Evolutionary conservation across 106 monocot species (phyloP), one percentile per base, ranked within the genome.

Genomic region (Iris macrosiphon): DNA sequence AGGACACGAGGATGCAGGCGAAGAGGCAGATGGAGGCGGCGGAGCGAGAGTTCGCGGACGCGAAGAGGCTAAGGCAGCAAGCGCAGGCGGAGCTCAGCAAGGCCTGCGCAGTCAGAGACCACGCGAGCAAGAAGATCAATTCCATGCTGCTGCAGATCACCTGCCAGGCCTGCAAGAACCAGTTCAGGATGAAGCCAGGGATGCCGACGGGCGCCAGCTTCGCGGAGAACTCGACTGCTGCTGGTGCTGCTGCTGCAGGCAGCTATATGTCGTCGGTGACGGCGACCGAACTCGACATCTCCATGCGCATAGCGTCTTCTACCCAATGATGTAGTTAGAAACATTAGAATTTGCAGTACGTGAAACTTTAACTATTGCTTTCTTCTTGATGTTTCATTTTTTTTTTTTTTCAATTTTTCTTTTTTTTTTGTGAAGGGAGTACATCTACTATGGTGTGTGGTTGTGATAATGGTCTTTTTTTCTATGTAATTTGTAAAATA

Each of bases 221-320:
- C n/a, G n/a, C n/a, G n/a, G n/a, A n/a, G n/a, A n/a, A n/a, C n/a
- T n/a, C n/a, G n/a, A n/a, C n/a, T n/a, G n/a, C n/a, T n/a, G n/a
- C n/a, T n/a, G 40, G 26, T 10, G 40, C 23, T 28, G 44, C 67
- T 1, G 18, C 44, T 3, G 73, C 42, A 4, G 66, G 31, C 10
- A 79, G 79, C 57, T 63, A 73, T 38, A 45, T 79, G 45, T 79
- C 72, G 6, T 78, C 78, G 4, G 57, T 60, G 21, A 57, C 73
- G 42, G 73, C 73, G n/a, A n/a, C n/a, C n/a, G n/a, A n/a, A n/a
- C n/a, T n/a, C n/a, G n/a, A n/a, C n/a, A n/a, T n/a, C n/a, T n/a
- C n/a, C n/a, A n/a, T n/a, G n/a, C n/a, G n/a, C n/a, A n/a, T n/a
- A n/a, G n/a, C n/a, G n/a, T n/a, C n/a, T n/a, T n/a, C n/a, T n/a